Base-by-base conservation (phyloP, 352 stramenopile species). In the Globisporangium viniferum region DNA sequence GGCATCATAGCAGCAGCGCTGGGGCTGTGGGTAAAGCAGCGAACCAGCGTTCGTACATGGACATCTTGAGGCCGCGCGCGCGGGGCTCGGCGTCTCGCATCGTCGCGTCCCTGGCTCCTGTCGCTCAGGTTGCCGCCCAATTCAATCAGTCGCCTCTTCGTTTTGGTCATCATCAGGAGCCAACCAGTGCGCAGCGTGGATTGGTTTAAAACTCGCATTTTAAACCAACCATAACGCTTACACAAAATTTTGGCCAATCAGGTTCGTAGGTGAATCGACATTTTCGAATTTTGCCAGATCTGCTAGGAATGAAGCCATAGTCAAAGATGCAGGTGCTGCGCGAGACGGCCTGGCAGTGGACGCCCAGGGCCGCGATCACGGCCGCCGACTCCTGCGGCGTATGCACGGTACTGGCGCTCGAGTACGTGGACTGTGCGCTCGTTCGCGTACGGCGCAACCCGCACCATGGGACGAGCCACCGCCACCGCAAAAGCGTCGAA, bases 391-490 rank as follows among this genome's bases (percentile, higher is more conserved):
- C 69, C 1, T 76, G 76, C 62, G 62, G 69, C 35, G 56, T 69
- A 2, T 86, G 81, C 48, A 77, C 71, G 2, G 77, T 76, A 33
- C 74, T 87, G 31, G 85, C 79, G 0, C 69, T 92, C 33, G 77
- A 88, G 57, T 82, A 80, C 27, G 62, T 62, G 8, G 84, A 92
- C 51, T 81, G 74, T 29, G 27, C 71, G 1, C 74, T 92, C 63
- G 56, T 92, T 12, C 74, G 76, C 24, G 77, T 92, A 58, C 73
- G 62, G 29, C 24, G 14, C 31, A 24, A 57, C 8, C 20, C 22
- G 39, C 39, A 46, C 1, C 57, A 67, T 1, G 46, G 48, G 9
- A 5, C 36, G n/a, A 58, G 54, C 51, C n/a, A 35, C 9, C 22
- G 51, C 22, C 15, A 33, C 1, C 35, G 18, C 49, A 29, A 68